Base-by-base conservation (phyloP, 2,329 filamentous ascomycete species). In the Aspergillus glaucus region DNA sequence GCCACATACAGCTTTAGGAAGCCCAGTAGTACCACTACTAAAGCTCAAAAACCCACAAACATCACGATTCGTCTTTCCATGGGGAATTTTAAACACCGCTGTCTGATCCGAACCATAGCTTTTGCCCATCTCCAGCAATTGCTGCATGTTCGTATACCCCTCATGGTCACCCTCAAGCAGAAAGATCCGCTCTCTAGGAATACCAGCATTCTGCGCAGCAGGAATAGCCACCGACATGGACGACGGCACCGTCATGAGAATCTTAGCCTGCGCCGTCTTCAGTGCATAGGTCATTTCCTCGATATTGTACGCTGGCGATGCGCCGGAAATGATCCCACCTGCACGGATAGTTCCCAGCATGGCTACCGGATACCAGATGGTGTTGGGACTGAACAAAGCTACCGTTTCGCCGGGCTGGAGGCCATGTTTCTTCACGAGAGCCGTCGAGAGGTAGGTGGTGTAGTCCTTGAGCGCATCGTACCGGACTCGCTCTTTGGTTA, bases 261-360 rank as follows among this genome's bases (percentile, higher is more conserved):
- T 79, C 53, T 76, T 81, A 2, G 79, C 77, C 30, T 78, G 69
- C 0, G 74, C 78, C 1, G 75, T 82, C 55, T 78, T 76, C 2
- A 86, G 67, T 1, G 81, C 81, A 62, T 85, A 84, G 1, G 75
- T 78, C 79, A 86, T 85, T 56, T 87, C 84, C 44, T 86, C 83
- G 14, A 80, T 72, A 48, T 80, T 84, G 63, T 86, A 86, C 0
- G 81, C 82, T 0, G 83, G 82, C 14, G 75, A 80, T 0, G 81
- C 82, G 1, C 83, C 82, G 2, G 76, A 80, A 1, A 85, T 78
- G 26, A 80, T 74, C 7, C 78, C 82, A 2, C 57, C 59, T 5
- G 71, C 73, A 10, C 77, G 73, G 6, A 81, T 68, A 2, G 76
- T 75, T 0, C 77, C 76, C 49, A 80, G 75, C 72, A 85, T 79